Base-by-base conservation (phyloP, 2,329 filamentous ascomycete species). In the Fusarium protoensiforme region DNA sequence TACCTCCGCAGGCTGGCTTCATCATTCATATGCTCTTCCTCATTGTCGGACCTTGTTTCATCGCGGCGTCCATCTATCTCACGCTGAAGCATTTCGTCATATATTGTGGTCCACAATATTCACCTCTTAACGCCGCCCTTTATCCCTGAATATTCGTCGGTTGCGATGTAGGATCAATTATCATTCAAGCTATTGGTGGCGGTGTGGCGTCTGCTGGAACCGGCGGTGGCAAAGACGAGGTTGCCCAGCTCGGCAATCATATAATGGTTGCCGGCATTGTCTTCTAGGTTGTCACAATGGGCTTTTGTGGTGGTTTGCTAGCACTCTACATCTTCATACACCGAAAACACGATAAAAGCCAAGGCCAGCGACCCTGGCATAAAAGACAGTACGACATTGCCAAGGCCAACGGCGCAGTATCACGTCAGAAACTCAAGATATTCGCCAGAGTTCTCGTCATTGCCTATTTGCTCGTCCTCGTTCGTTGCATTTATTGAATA, bases 241-340 rank as follows among this genome's bases (percentile, higher is more conserved):
- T 76, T 10, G 74, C 81, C 9, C 68, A 71, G 3, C n/a, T 59
- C 7, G 90, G 89, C n/a, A 85, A 87, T 65, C 83, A 92, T 76
- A 86, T 92, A 80, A 90, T 90, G 85, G 84, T 92, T n/a, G 88
- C 88, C 1, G 91, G 91, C 43, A 85, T 92, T 0, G 80, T 84
- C 14, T 88, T 88, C 78, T 90, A 92, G 76, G 89, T 92, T 38
- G 80, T 86, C 60, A 89, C 87, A 8, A 48, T 43, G 27, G 61
- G 61, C 18, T 27, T 64, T 61, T 36, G 54, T 39, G 27, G 27
- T 27, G 48, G 43, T 29, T 9, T 89, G 93, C 76, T 88, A 92
- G 20, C 69, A 87, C 88, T 71, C 85, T 92, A 9, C 7, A 27
- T 27, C 27, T 27, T 27, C 27, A 27, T 4, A 27, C 7, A 27